A percentile compares a stretch with the other conserved stretches of the same genome.
Conservation (phyloP, 2,329 filamentous ascomycete genomes). For the Harringtonia lauricola region DNA sequence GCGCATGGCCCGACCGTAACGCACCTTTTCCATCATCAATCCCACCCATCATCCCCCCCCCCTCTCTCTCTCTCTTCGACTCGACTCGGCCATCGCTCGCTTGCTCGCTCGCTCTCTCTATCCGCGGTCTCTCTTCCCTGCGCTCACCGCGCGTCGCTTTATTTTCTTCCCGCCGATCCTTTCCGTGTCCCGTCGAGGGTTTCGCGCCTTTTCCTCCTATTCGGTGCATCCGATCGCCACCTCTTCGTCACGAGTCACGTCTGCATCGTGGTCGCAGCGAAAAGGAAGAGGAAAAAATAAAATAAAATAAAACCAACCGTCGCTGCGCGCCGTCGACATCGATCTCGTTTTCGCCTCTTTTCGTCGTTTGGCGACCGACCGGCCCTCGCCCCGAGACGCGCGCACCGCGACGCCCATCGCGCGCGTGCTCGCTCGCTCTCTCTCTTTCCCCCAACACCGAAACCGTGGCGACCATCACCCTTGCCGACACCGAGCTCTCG, state of each 20-base stretch:
- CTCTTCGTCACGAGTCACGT: not conserved
- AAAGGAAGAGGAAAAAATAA: too few relatives aligned
- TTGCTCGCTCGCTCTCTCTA: not conserved
- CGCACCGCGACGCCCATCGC: constrained; percentile 15
- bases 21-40: too few relatives aligned
- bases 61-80: not conserved
- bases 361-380: not conserved
- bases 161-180: not conserved
- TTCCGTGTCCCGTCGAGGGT: not conserved
- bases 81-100: not conserved
- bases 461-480: constrained; percentile 45
- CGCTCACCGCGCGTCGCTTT: not conserved
- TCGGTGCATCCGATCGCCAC: not conserved
- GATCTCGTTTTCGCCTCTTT: not conserved
- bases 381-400: constrained; percentile 12
- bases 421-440: constrained; percentile 12
- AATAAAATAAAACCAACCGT: too few relatives aligned
- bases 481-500: constrained; percentile 42
- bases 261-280: too few relatives aligned
- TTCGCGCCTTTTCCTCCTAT: too few relatives aligned
- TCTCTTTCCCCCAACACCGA: constrained; percentile 16
- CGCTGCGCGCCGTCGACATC: not conserved
- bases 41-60: too few relatives aligned
- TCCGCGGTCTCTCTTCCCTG: not conserved
- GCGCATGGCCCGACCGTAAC: too few relatives aligned